Base-by-base conservation (phyloP, 2,329 filamentous ascomycete species). In the Neocatenulostroma microsporum region DNA sequence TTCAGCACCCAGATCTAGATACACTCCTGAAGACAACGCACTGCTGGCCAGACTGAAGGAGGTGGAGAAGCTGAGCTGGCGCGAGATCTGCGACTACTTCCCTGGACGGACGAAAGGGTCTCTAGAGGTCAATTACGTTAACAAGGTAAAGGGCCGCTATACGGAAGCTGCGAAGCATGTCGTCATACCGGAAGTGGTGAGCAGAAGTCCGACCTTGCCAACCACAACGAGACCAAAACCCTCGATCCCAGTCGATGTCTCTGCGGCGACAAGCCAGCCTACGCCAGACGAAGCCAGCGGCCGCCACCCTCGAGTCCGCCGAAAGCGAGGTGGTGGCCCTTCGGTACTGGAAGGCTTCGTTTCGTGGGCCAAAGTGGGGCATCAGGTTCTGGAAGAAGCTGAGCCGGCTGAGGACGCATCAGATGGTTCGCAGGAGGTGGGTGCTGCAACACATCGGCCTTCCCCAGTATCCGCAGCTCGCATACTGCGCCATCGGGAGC, bases 11-110 rank as follows among this genome's bases (percentile, higher is more conserved):
- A n/a, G n/a, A n/a, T n/a, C n/a, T n/a, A 18, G 27, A 12, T 62
- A 54, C 23, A 49, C 47, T 3, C 23, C 28, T 4, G 50, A 58
- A 21, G 58, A 62, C 32, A 49, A 57, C 21, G 36, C 35, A 2
- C 42, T 62, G 6, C 45, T 70, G 1, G 58, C 63, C 4, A 60
- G 59, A 23, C 36, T 69, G 4, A 67, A 62, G 31, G 63, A 67
- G 36, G 59, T 62, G 0, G 58, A 63, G 23, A 45, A 48, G 5
- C 40, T 55, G 3, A 40, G 41, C 7, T 69, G 64, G 63, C 36
- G 46, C 2, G 45, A 58, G 1, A 64, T 69, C 7, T 49, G 50
- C 0, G 23, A 40, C 4, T 48, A 61, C 20, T 61, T 64, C 31
- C 50, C 57, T 2, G 41, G 48, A 9, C 53, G 66, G 3, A 52